phyloP scores from a whole-genome alignment of 345 rosid genomes.

The Iberis pinnata region DNA sequence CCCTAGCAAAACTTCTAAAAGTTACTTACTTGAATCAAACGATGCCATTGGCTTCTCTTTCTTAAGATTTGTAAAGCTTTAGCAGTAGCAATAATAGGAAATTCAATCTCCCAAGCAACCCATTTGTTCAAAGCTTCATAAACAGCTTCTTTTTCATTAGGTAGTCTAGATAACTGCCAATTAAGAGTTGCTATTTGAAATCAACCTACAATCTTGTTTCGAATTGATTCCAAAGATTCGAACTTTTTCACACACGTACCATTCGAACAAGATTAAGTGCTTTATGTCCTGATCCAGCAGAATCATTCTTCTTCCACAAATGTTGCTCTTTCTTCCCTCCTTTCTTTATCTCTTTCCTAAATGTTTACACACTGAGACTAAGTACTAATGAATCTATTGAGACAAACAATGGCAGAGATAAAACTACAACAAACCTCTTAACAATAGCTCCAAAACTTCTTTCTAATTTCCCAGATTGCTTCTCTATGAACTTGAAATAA shows the following conservation, averaged over 20 bases:
- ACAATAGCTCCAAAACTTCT: constrained; percentile 25
- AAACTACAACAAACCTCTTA: constrained; percentile 32
- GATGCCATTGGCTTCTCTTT: constrained; percentile 64
- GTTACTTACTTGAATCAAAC: constrained; percentile 69
- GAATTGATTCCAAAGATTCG: neutral
- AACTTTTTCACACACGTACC: constrained; percentile 34
- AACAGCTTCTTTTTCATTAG: constrained; percentile 72
- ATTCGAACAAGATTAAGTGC: constrained; percentile 61
- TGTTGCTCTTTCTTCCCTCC: constrained; percentile 50
- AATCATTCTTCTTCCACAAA: constrained; percentile 73
- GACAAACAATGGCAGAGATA: constrained; percentile 4
- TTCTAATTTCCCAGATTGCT: constrained; percentile 19
- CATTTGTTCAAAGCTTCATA: constrained; percentile 80
- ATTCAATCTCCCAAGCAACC: constrained; percentile 83
- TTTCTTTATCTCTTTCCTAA: constrained; percentile 43
- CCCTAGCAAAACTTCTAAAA: too few relatives aligned
- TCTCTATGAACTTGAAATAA: constrained; percentile 32
- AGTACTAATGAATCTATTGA: constrained; percentile 11
- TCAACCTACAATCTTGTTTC: neutral
- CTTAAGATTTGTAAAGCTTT: constrained; percentile 61
- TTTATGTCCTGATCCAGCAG: constrained; percentile 73
- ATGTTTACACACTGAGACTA: constrained; percentile 2
- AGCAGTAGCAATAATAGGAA: constrained; percentile 69
- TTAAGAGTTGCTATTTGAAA: constrained; percentile 9
- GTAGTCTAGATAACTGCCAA: constrained; percentile 63